These are phyloP conservation scores for Pythium chondricola DNA, from an alignment of 352 stramenopile genomes.

Conservation along the genomic window DNA sequence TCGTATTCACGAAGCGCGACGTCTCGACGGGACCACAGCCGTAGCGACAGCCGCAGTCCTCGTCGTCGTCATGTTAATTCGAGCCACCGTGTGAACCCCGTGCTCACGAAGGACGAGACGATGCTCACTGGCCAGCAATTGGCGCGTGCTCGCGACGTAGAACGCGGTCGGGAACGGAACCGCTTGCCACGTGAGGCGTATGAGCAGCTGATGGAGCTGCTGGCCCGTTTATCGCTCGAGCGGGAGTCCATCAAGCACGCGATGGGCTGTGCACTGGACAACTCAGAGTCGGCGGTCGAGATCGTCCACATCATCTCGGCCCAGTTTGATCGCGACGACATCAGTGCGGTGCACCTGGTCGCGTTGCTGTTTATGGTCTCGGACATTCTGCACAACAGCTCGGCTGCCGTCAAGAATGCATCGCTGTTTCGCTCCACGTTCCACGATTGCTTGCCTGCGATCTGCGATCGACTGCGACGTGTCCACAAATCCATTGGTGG, in stretches of 20 bases:
- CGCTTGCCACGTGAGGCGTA: conserved; percentile 44
- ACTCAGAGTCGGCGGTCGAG: conserved; percentile 70
- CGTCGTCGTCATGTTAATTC: background rate
- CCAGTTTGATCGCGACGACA: conserved; percentile 32
- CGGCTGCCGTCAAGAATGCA: conserved; percentile 83
- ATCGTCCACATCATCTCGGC: conserved; percentile 45
- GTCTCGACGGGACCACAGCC: conserved; percentile 5
- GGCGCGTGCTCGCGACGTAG: conserved; percentile 53
- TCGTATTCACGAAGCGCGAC: conserved; percentile 22
- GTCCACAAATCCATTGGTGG: conserved; percentile 49
- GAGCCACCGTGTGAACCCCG: background rate
- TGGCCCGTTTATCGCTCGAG: conserved; percentile 49
- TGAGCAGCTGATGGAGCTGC: conserved; percentile 40
- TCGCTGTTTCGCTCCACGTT: conserved; percentile 86
- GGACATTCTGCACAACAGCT: conserved; percentile 89
- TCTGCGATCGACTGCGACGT: conserved; percentile 49
- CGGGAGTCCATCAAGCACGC: conserved; percentile 58
- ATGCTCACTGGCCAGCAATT: conserved; percentile 71
- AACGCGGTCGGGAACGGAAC: conserved; percentile 49
- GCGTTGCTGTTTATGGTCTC: conserved; percentile 77
- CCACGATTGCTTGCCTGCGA: conserved; percentile 70
- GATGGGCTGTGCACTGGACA: conserved; percentile 78
- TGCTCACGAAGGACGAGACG: conserved; percentile 9
- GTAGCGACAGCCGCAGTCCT: conserved; percentile 1
- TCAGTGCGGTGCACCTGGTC: conserved; percentile 41